Conservation (phyloP, 257 asterid genomes). For the Datura wrightii region DNA sequence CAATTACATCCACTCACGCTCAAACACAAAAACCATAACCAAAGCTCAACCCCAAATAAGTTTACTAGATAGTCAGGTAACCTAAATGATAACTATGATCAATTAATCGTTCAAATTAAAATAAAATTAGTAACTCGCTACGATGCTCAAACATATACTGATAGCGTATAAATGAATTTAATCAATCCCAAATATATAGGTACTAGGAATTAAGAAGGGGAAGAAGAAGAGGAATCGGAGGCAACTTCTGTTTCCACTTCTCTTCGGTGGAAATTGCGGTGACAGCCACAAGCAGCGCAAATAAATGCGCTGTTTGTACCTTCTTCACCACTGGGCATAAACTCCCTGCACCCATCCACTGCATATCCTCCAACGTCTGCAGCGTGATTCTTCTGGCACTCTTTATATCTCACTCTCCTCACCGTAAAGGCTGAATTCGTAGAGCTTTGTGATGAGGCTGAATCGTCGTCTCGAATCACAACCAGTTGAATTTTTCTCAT, state of each 20-base stretch:
- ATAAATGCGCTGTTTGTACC: conserved; percentile 58
- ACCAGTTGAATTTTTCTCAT: conserved; percentile 50
- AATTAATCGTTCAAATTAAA: not conserved
- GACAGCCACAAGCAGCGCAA: conserved; percentile 97
- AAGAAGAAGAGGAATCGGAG: conserved; percentile 27
- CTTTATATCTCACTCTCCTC: conserved; percentile 61
- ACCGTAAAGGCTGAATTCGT: conserved; percentile 47
- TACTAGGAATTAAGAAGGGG: not conserved
- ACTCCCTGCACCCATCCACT: conserved; percentile 94
- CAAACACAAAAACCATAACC: not conserved
- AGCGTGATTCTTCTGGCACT: conserved; percentile 93
- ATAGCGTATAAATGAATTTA: not conserved
- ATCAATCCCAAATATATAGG: not conserved
- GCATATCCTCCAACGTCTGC: conserved; percentile 85
- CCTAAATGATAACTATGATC: not conserved
- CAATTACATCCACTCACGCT: not conserved
- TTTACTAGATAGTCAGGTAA: not conserved
- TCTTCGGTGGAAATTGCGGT: conserved; percentile 79
- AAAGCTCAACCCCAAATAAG: conserved; percentile 8
- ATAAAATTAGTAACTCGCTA: not conserved
- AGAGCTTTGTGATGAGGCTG: conserved; percentile 26
- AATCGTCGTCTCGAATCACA: conserved; percentile 42
- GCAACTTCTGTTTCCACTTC: conserved; percentile 55
- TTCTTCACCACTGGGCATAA: conserved; percentile 57
- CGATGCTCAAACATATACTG: not conserved